Evolutionary conservation across 768 basidiomycete species (phyloP).

Genomic region (Rhodotorula kratochvilovae): DNA sequence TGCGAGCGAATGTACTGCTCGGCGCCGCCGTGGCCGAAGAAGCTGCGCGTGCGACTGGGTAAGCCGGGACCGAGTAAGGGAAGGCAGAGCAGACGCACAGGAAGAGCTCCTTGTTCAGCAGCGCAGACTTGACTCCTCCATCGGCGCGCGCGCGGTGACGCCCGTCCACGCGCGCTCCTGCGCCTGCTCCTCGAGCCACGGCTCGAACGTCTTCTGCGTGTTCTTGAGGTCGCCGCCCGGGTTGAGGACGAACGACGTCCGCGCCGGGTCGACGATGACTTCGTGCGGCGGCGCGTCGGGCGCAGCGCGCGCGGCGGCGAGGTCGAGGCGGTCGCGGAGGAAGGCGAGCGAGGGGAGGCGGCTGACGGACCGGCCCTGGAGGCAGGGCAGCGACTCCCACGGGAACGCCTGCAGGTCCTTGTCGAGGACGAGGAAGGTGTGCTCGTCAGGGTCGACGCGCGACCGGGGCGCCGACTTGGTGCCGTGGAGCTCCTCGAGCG

Average conservation of each 20-base stretch:
- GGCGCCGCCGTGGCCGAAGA: conserved; percentile 93
- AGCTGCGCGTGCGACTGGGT: conserved; percentile 54
- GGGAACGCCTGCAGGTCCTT: conserved; percentile 82
- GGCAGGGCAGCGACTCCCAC: conserved; percentile 88
- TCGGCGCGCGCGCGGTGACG: conserved; percentile 66
- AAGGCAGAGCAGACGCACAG: conserved; percentile 60
- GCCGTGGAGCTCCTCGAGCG: conserved; percentile 66
- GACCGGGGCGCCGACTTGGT: conserved; percentile 46
- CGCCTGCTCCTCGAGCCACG: conserved; percentile 72
- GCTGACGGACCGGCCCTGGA: conserved; percentile 78
- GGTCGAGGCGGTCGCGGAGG: conserved; percentile 71
- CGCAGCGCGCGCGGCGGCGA: conserved; percentile 49
- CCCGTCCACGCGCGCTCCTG: conserved; percentile 72
- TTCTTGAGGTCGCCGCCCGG: conserved; percentile 81
- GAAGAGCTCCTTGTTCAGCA: conserved; percentile 74
- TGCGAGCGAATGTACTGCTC: conserved; percentile 90
- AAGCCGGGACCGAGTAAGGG: background rate
- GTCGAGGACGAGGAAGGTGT: conserved; percentile 83
- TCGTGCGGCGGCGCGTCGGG: background rate
- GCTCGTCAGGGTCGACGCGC: conserved; percentile 54
- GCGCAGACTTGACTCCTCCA: conserved; percentile 72
- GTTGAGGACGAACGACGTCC: conserved; percentile 79
- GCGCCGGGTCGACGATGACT: conserved; percentile 58
- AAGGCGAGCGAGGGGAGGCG: conserved; percentile 89
- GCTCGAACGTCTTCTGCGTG: conserved; percentile 74